Conservation (phyloP, 202 grass and related monocot genomes). For the Panicum hallii region DNA sequence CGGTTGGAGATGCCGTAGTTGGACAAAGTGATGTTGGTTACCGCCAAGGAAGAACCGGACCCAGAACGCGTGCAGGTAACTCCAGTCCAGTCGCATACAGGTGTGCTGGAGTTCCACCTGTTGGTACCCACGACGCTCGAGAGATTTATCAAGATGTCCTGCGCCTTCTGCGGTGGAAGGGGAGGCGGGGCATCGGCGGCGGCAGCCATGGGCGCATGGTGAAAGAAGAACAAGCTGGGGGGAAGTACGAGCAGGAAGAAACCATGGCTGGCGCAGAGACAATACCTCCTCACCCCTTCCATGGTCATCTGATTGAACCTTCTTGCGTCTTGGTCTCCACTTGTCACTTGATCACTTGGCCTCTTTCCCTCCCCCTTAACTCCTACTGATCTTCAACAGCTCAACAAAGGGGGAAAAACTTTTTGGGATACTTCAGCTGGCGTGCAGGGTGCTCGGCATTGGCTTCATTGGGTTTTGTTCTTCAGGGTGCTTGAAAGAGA, state of each 20-base stretch:
- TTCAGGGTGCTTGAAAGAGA: background rate
- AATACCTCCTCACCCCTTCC: constrained; percentile 18
- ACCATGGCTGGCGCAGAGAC: background rate
- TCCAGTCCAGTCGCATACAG: constrained; percentile 56
- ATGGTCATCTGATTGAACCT: background rate
- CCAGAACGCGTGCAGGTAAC: background rate
- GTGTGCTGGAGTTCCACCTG: background rate
- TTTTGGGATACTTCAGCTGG: background rate
- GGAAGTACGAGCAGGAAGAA: background rate
- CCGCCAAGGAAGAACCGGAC: constrained; percentile 31
- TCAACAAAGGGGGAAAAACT: background rate
- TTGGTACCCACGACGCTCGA: rapidly evolving
- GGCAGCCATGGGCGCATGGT: background rate
- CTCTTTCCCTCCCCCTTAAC: too few species aligned
- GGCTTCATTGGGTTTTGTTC: constrained; percentile 25
- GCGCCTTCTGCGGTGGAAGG: rapidly evolving
- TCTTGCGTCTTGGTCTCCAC: background rate
- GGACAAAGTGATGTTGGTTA: constrained; percentile 43
- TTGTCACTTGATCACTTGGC: background rate
- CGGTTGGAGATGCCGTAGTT: constrained; percentile 26
- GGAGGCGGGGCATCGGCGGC: background rate
- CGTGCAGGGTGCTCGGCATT: background rate
- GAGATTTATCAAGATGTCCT: background rate
- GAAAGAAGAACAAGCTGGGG: background rate
- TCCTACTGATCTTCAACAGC: background rate